phyloP scores from a whole-genome alignment of 1,139 yeast genomes.

The Candida sp. region DNA sequence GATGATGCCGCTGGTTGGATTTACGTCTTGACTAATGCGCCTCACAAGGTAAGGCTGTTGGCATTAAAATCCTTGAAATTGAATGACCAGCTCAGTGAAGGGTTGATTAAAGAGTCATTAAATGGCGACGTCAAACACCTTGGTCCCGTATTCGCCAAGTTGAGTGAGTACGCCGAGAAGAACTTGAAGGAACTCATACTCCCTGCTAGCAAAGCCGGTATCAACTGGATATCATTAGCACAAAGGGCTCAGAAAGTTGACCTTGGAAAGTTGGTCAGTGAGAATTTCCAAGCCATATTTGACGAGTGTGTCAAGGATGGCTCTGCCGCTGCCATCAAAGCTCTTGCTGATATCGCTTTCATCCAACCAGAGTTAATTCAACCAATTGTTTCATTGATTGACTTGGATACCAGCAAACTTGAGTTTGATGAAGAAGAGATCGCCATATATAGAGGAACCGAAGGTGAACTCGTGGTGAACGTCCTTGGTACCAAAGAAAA shows the following conservation, averaged over 20 bases:
- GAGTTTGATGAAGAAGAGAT: slow-evolving; percentile 34
- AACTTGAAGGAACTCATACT: slow-evolving; percentile 49
- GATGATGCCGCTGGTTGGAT: slow-evolving; percentile 43
- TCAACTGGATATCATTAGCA: slow-evolving; percentile 79
- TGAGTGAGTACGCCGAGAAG: slow-evolving; percentile 29
- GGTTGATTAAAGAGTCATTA: slow-evolving; percentile 22
- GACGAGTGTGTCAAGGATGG: slow-evolving; percentile 13
- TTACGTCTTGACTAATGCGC: slow-evolving; percentile 38
- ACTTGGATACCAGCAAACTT: slow-evolving; percentile 35
- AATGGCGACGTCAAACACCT: slow-evolving; percentile 3
- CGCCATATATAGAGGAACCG: slow-evolving; percentile 68
- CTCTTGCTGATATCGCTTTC: slow-evolving; percentile 71
- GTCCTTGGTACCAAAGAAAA: slow-evolving; percentile 49
- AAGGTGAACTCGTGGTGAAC: slow-evolving; percentile 73
- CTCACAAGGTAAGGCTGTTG: slow-evolving; percentile 33
- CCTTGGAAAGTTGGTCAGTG: slow-evolving; percentile 60
- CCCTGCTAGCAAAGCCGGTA: slow-evolving; percentile 53
- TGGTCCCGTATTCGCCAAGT: slow-evolving; percentile 36
- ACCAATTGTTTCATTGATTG: slow-evolving; percentile 52
- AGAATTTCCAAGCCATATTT: slow-evolving; percentile 42
- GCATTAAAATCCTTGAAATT: slow-evolving; percentile 19
- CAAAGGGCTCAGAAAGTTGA: slow-evolving; percentile 60
- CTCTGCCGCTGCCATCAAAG: slow-evolving; percentile 51
- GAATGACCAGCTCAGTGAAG: slow-evolving; percentile 12
- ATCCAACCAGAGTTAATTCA: slow-evolving; percentile 67